Conservation (phyloP, 441 rosid species). For the Viola pubescens region DNA sequence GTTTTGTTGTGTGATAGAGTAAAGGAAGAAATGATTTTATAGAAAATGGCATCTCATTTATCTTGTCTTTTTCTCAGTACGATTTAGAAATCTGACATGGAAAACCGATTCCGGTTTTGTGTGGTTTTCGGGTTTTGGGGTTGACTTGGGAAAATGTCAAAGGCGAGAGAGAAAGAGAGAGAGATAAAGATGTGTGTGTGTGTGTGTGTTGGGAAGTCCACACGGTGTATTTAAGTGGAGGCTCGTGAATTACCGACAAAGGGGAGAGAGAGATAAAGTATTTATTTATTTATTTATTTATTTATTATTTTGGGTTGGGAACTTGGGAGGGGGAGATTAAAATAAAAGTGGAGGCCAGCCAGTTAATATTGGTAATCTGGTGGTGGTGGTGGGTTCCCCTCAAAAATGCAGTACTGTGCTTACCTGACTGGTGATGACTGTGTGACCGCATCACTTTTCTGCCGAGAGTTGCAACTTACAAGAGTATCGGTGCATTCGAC, state of each 20-base stretch:
- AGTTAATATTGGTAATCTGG: conserved; percentile 9
- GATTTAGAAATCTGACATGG: conserved; percentile 10
- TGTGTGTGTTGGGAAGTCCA: conserved; percentile 25
- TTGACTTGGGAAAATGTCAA: conserved; percentile 61
- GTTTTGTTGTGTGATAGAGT: conserved; percentile 15
- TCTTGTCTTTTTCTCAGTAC: conserved; percentile 24
- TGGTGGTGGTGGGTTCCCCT: background rate
- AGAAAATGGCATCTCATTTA: conserved; percentile 45
- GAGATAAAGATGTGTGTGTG: background rate
- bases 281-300: too few species aligned
- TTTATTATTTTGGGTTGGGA: too few species aligned
- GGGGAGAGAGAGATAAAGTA: background rate
- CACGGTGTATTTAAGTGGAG: conserved; percentile 12
- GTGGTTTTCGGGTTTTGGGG: conserved; percentile 16
- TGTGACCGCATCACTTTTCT: too few species aligned
- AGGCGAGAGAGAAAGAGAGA: conserved; percentile 11
- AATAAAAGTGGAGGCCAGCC: conserved; percentile 16
- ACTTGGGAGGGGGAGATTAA: too few species aligned
- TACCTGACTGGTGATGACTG: too few species aligned
- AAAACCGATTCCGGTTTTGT: conserved; percentile 26
- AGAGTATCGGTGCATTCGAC: too few species aligned
- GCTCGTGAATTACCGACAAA: conserved; percentile 41
- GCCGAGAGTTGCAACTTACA: too few species aligned
- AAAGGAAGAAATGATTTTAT: conserved; percentile 6
- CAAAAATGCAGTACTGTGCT: too few species aligned